Evolutionary conservation across 2,329 filamentous ascomycete species (phyloP).

Genomic region (Neonectria punicea): DNA sequence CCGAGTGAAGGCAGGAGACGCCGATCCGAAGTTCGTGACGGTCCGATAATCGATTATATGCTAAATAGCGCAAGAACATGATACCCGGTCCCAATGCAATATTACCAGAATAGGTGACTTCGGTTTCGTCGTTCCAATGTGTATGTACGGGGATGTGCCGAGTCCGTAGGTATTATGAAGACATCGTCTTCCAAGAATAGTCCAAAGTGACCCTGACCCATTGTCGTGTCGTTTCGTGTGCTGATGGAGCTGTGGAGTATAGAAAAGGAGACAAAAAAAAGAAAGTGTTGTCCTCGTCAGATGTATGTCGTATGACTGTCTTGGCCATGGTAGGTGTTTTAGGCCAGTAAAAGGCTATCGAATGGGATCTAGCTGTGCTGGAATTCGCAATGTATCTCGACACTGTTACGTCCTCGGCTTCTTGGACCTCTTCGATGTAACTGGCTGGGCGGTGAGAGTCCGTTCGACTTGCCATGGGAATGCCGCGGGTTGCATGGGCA

Average conservation of each 20-base stretch:
- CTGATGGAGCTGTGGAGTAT: conserved; percentile 37
- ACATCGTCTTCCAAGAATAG: conserved; percentile 45
- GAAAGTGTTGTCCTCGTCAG: conserved; percentile 35
- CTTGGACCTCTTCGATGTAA: not conserved
- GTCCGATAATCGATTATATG: conserved; percentile 44
- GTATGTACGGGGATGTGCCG: conserved; percentile 48
- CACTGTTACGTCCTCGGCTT: not conserved
- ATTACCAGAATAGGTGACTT: conserved; percentile 55
- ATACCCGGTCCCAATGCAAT: conserved; percentile 57
- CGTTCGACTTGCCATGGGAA: not conserved
- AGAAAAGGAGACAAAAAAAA: conserved; percentile 34
- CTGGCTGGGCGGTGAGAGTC: not conserved
- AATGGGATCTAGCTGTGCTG: conserved; percentile 10
- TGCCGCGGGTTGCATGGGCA: conserved; percentile 1
- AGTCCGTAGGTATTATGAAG: conserved; percentile 45
- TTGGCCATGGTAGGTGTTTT: conserved; percentile 22
- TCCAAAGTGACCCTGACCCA: conserved; percentile 46
- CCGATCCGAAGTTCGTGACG: conserved; percentile 27
- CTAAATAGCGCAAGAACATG: conserved; percentile 42
- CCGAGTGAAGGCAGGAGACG: conserved; percentile 20
- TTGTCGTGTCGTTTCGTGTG: conserved; percentile 43
- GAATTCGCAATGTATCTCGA: not conserved
- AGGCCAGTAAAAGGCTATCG: conserved; percentile 15
- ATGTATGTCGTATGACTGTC: conserved; percentile 36
- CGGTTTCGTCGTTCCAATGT: conserved; percentile 46